Percentiles rank a stretch among this genome's conserved stretches.
Conservation (phyloP, 371 early-diverging fungal species). For the Mucor velutinosus region DNA sequence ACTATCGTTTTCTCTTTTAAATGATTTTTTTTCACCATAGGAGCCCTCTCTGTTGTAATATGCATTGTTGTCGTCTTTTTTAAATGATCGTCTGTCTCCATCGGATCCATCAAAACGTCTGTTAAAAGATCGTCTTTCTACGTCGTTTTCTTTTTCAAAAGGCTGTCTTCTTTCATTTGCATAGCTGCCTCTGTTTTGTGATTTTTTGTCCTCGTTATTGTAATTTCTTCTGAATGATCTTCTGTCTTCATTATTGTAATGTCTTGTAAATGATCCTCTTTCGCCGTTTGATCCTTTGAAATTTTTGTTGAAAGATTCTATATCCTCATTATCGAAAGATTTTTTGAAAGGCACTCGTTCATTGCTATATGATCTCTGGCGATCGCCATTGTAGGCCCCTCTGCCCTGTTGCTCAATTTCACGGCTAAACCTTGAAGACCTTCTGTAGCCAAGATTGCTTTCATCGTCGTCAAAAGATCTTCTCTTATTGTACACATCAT, state of each 20-base stretch:
- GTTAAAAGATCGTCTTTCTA: background rate
- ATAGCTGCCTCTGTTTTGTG: background rate
- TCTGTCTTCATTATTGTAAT: background rate
- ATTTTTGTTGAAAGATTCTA: background rate
- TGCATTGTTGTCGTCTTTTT: background rate
- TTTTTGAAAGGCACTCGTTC: background rate
- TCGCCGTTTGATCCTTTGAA: background rate
- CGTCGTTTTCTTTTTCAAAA: background rate
- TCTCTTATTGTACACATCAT: slow-evolving; percentile 3
- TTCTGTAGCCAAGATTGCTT: background rate
- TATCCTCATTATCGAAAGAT: background rate
- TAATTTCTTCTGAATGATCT: background rate
- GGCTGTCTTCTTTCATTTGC: background rate
- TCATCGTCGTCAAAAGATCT: background rate
- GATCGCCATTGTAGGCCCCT: background rate
- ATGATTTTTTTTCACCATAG: background rate
- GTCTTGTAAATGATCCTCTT: background rate
- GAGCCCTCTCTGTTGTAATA: background rate
- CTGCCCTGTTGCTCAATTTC: background rate
- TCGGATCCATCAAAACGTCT: background rate
- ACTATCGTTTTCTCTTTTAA: background rate
- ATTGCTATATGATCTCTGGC: background rate
- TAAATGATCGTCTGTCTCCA: background rate
- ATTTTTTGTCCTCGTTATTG: background rate
- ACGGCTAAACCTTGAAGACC: background rate